Conservation (phyloP, 169 alveolate genomes). For the Plasmodium reichenowi region DNA sequence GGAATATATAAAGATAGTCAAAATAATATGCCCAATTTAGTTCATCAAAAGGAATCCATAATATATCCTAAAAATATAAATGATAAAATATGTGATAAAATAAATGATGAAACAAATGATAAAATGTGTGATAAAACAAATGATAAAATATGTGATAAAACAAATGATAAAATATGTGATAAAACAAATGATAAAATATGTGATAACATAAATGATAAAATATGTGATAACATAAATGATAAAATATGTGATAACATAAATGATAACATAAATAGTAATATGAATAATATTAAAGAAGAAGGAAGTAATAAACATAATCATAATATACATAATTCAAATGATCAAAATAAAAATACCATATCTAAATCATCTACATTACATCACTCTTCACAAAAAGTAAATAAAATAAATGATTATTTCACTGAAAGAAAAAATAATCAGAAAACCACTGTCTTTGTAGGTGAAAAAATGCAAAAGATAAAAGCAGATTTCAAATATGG, state of each 20-base stretch:
- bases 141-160: too few species aligned
- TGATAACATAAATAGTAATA: background rate
- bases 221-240: background rate
- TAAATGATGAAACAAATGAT: too few species aligned
- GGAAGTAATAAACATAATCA: background rate
- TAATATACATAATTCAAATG: background rate
- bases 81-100: too few species aligned
- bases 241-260: background rate
- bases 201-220: background rate
- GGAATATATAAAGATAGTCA: background rate
- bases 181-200: too few species aligned
- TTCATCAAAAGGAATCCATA: too few species aligned
- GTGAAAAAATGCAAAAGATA: slow-evolving; percentile 61
- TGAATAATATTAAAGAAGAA: background rate
- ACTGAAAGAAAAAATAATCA: slow-evolving; percentile 34
- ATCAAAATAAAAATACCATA: background rate
- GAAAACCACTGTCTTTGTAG: slow-evolving; percentile 55
- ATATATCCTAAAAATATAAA: too few species aligned
- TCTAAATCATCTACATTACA: background rate
- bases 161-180: too few species aligned
- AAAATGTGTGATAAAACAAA: too few species aligned
- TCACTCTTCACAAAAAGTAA: slow-evolving; percentile 13
- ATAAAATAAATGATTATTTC: slow-evolving; percentile 32
- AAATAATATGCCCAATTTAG: background rate
- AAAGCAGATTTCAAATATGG: slow-evolving; percentile 75